Percentiles rank a stretch among this genome's conserved stretches.
Evolutionary conservation across 2,329 filamentous ascomycete genomes (phyloP).

Genomic region (Aspergillus sp.): DNA sequence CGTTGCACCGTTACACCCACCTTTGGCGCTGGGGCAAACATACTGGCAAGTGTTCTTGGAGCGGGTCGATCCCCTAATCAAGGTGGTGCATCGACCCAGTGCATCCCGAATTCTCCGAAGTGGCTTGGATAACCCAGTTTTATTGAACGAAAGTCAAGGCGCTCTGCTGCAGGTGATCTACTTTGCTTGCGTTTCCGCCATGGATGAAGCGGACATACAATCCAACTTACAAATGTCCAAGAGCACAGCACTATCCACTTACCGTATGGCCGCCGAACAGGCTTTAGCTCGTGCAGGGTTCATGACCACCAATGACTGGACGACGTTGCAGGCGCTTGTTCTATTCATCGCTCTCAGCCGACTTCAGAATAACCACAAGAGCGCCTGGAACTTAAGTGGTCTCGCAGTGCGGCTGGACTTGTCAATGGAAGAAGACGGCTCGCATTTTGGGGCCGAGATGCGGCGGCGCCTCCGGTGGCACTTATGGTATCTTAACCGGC

Average conservation of each 20-base stretch:
- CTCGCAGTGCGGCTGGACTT: slow-evolving; percentile 43
- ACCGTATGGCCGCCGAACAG: slow-evolving; percentile 59
- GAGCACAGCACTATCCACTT: slow-evolving; percentile 46
- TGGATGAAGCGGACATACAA: slow-evolving; percentile 37
- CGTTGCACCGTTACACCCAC: slow-evolving; percentile 8
- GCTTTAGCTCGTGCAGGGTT: slow-evolving; percentile 59
- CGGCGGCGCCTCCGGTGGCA: slow-evolving; percentile 27
- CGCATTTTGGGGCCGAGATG: slow-evolving; percentile 44
- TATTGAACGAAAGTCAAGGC: slow-evolving; percentile 51
- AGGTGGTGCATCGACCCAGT: slow-evolving; percentile 55
- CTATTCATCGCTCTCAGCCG: slow-evolving; percentile 54
- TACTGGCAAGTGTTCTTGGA: slow-evolving; percentile 25
- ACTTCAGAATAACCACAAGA: slow-evolving; percentile 20
- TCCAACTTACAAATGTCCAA: slow-evolving; percentile 27
- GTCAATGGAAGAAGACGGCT: slow-evolving; percentile 24
- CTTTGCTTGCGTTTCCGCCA: slow-evolving; percentile 54
- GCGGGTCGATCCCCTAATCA: slow-evolving; percentile 55
- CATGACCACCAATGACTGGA: slow-evolving; percentile 56
- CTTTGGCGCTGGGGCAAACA: slow-evolving; percentile 5
- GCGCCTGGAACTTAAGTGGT: slow-evolving; percentile 27
- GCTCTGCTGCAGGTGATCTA: slow-evolving; percentile 59
- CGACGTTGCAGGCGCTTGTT: slow-evolving; percentile 58
- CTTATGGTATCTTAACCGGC: slow-evolving; percentile 40
- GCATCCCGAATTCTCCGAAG: slow-evolving; percentile 48
- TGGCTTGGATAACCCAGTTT: slow-evolving; percentile 46